Evolutionary conservation across 2,329 filamentous ascomycete species (phyloP).

Genomic region (Aspergillus hiratsukae): DNA sequence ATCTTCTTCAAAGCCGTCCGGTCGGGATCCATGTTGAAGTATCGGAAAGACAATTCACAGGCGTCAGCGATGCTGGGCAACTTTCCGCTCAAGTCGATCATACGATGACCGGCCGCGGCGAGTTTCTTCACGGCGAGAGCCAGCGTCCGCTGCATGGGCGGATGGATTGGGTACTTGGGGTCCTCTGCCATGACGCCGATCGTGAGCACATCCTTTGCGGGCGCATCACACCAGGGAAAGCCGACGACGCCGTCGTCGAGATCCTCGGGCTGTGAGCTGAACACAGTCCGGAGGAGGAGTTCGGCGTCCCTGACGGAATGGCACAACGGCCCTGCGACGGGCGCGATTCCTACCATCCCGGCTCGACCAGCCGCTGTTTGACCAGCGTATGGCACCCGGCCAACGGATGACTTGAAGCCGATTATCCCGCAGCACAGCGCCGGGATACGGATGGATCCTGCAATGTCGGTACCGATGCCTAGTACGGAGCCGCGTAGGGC

Average conservation of each 20-base stretch:
- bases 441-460: constrained; percentile 41
- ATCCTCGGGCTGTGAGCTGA: constrained; percentile 4
- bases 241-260: constrained; percentile 11
- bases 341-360: constrained; percentile 15
- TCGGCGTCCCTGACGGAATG: constrained; percentile 12
- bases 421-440: constrained; percentile 48
- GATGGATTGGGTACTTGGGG: constrained; percentile 16
- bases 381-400: constrained; percentile 48
- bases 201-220: constrained; percentile 1
- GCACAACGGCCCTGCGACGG: constrained; percentile 19
- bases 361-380: constrained; percentile 28
- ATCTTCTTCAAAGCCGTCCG: constrained; percentile 15
- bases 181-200: constrained; percentile 22
- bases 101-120: constrained; percentile 13
- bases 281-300: constrained; percentile 9
- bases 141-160: constrained; percentile 17
- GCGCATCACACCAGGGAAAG: constrained; percentile 9
- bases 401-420: constrained; percentile 43
- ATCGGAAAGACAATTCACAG: constrained; percentile 10
- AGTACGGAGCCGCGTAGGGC: constrained; percentile 55
- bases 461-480: constrained; percentile 59
- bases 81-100: constrained; percentile 13
- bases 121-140: constrained; percentile 12
- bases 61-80: constrained; percentile 7
- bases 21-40: constrained; percentile 21